Conservation (phyloP, 345 rosid species). For the Zanthoxylum bungeanum region DNA sequence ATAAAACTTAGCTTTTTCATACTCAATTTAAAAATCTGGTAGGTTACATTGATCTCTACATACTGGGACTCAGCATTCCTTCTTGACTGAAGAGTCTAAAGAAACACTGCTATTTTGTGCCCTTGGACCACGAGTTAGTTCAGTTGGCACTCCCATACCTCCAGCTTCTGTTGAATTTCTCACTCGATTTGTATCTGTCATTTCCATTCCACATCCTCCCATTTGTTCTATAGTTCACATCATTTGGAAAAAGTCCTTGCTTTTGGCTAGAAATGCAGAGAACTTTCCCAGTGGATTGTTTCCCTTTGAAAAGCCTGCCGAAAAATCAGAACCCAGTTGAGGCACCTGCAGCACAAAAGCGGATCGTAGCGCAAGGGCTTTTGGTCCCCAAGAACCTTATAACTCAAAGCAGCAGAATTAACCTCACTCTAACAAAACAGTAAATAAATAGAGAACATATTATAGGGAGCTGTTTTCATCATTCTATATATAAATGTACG, state of each 20-base stretch:
- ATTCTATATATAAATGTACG: no score
- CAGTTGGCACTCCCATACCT: constrained; percentile 43
- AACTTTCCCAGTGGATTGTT: constrained; percentile 34
- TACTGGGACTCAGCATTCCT: constrained; percentile 28
- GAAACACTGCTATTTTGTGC: constrained; percentile 33
- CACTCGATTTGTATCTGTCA: constrained; percentile 31
- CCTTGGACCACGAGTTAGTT: constrained; percentile 74
- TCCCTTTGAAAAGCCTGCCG: constrained; percentile 39
- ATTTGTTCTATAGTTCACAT: constrained; percentile 33
- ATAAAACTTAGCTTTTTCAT: constrained; percentile 55
- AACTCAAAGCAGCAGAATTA: background rate
- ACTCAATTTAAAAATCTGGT: constrained; percentile 51
- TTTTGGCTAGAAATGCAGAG: constrained; percentile 33
- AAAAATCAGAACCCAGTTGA: constrained; percentile 30
- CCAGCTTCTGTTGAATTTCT: constrained; percentile 29
- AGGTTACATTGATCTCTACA: constrained; percentile 48
- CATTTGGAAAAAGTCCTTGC: constrained; percentile 30
- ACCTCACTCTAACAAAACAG: background rate
- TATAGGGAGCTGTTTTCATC: background rate
- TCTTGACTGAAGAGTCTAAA: constrained; percentile 36
- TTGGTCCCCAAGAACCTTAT: background rate
- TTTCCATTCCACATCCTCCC: constrained; percentile 47
- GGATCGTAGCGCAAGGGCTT: background rate
- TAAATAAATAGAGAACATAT: background rate
- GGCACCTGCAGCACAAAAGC: constrained; percentile 31